Conservation (phyloP, 2,329 filamentous ascomycete genomes). For the Thermomyces lanuginosus region DNA sequence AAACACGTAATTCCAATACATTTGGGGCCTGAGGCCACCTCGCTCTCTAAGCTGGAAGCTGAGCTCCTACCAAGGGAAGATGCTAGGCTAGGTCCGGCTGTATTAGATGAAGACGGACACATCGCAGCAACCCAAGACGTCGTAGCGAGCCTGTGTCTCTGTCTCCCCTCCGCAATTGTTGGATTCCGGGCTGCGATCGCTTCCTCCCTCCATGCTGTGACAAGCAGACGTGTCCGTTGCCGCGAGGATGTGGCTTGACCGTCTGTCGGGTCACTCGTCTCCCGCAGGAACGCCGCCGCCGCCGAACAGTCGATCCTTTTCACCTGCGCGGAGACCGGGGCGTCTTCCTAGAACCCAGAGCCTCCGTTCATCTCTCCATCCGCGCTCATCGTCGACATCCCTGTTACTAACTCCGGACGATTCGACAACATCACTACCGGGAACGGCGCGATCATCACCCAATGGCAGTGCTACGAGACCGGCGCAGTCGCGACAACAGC, state of each 20-base stretch:
- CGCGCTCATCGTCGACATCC: conserved; percentile 63
- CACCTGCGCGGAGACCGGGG: conserved; percentile 49
- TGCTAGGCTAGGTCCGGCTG: too few species aligned
- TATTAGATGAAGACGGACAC: too few species aligned
- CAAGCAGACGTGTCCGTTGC: conserved; percentile 7
- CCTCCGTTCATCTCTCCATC: conserved; percentile 49
- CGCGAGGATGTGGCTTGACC: conserved; percentile 69
- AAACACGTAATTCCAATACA: too few species aligned
- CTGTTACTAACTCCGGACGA: conserved; percentile 55
- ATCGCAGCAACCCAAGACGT: too few species aligned
- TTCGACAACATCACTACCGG: conserved; percentile 58
- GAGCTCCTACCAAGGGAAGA: too few species aligned
- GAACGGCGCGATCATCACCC: conserved; percentile 40
- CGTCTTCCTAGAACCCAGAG: conserved; percentile 53
- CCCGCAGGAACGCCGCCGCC: conserved; percentile 46
- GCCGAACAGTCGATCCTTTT: conserved; percentile 52
- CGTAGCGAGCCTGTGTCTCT: too few species aligned
- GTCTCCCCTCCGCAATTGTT: not conserved
- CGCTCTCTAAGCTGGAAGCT: too few species aligned
- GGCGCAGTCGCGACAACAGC: conserved; percentile 32
- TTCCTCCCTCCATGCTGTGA: conserved; percentile 7
- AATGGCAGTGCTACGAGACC: conserved; percentile 55
- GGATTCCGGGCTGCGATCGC: not conserved
- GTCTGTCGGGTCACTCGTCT: conserved; percentile 57
- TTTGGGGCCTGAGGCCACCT: too few species aligned